Conservation (phyloP, 1,284 basidiomycete species). For the Ceratobasidium sp. region DNA sequence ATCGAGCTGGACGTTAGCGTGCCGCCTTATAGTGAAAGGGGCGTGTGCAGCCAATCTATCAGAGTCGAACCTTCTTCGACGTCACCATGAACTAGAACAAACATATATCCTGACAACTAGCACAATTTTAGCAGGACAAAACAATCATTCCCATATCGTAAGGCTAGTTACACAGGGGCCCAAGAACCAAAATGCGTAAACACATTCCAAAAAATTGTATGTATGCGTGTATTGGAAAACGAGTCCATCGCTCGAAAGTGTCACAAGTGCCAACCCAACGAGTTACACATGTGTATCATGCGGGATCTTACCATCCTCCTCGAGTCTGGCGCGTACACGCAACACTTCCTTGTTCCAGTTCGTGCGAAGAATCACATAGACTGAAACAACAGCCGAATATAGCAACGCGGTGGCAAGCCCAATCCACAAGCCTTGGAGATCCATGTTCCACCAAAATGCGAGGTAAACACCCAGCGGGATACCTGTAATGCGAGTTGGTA, state of each 20-base stretch:
- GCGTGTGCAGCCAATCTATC: no score
- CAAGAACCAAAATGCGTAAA: not conserved
- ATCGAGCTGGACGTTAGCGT: no score
- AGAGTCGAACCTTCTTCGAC: no score
- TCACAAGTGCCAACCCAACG: no score
- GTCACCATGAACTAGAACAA: no score
- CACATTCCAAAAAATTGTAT: no score
- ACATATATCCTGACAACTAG: no score
- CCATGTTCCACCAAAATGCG: slow-evolving; percentile 40
- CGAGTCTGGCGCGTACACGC: slow-evolving; percentile 39
- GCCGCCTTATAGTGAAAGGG: no score
- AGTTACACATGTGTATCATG: no score
- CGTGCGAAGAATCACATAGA: slow-evolving; percentile 38
- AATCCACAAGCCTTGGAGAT: slow-evolving; percentile 43
- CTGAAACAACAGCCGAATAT: slow-evolving; percentile 38
- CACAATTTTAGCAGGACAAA: no score
- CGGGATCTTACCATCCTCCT: slow-evolving; percentile 19
- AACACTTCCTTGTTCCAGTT: slow-evolving; percentile 44
- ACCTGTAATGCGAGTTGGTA: slow-evolving; percentile 12
- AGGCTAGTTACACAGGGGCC: not conserved
- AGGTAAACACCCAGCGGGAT: slow-evolving; percentile 43
- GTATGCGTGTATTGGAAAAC: not conserved
- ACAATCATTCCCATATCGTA: no score
- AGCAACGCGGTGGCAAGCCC: slow-evolving; percentile 41
- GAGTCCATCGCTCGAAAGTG: no score